Percentiles rank a stretch among this genome's conserved stretches.
Evolutionary conservation across 2,329 filamentous ascomycete species (phyloP).

Genomic region (Pseudocercospora fijiensis): DNA sequence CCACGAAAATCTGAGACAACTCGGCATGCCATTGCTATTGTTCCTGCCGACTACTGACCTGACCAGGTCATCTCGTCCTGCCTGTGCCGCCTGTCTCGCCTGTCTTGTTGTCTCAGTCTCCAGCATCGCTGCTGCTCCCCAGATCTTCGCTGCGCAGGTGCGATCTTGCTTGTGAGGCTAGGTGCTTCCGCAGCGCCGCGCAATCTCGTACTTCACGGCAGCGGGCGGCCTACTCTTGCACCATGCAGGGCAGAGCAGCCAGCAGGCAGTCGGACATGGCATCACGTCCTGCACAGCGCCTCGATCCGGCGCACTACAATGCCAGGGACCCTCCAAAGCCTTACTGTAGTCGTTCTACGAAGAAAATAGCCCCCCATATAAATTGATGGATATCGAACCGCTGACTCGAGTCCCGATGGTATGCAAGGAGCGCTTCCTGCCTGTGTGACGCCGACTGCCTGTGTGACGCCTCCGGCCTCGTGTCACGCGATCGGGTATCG

Average conservation of each 20-base stretch:
- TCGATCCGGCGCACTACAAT: slow-evolving; percentile 18
- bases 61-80: neutral
- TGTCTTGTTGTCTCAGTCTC: slow-evolving; percentile 2
- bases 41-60: slow-evolving; percentile 23
- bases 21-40: slow-evolving; percentile 26
- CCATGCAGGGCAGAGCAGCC: slow-evolving; percentile 17
- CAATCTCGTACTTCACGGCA: slow-evolving; percentile 27
- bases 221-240: slow-evolving; percentile 25
- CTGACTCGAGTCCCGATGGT: slow-evolving; percentile 15
- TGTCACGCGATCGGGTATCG: slow-evolving; percentile 20
- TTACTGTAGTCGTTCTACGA: slow-evolving; percentile 5
- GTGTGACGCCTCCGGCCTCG: slow-evolving; percentile 13
- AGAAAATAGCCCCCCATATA: neutral
- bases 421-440: slow-evolving; percentile 19
- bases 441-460: slow-evolving; percentile 13
- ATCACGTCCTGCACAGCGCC: slow-evolving; percentile 23
- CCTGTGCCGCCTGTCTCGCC: neutral
- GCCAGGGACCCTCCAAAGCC: slow-evolving; percentile 19
- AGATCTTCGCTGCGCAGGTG: slow-evolving; percentile 25
- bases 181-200: slow-evolving; percentile 24
- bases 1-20: slow-evolving; percentile 23
- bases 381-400: neutral
- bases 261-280: slow-evolving; percentile 13
- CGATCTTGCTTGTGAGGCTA: slow-evolving; percentile 23
- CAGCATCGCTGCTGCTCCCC: slow-evolving; percentile 15